phyloP scores from a whole-genome alignment of 805 yeast genomes.

The Cyberlindnera maclurae region DNA sequence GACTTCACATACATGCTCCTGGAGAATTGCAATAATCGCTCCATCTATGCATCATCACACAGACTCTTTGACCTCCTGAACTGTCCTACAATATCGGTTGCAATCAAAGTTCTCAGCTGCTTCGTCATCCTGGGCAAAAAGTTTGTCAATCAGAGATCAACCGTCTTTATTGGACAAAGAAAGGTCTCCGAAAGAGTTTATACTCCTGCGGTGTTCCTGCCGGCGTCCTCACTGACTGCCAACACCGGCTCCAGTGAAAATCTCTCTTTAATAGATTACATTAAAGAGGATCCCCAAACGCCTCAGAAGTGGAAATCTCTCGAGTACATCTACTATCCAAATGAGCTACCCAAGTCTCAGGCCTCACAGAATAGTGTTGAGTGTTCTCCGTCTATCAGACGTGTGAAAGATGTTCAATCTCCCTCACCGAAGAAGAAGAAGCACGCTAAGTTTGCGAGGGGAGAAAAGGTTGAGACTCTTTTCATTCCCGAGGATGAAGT shows the following conservation, averaged over 20 bases:
- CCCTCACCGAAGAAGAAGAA: constrained; percentile 20
- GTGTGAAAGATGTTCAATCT: constrained; percentile 8
- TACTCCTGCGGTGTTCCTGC: constrained; percentile 47
- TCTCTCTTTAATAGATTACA: constrained; percentile 40
- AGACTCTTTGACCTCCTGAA: constrained; percentile 51
- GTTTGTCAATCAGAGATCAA: constrained; percentile 36
- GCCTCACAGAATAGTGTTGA: constrained; percentile 3
- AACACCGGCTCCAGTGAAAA: constrained; percentile 30
- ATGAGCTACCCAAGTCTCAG: constrained; percentile 1
- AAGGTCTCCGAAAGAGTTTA: constrained; percentile 23
- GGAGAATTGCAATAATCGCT: constrained; percentile 61
- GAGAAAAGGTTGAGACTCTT: constrained; percentile 43
- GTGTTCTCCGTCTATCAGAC: constrained; percentile 14
- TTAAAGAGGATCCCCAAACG: constrained; percentile 33
- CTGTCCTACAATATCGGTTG: constrained; percentile 52
- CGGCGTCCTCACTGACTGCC: constrained; percentile 35
- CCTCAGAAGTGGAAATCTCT: constrained; percentile 54
- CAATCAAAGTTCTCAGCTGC: constrained; percentile 53
- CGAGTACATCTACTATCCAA: constrained; percentile 44
- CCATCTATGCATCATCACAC: constrained; percentile 60
- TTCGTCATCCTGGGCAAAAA: constrained; percentile 55
- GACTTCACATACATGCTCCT: constrained; percentile 56
- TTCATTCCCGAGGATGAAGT: constrained; percentile 49
- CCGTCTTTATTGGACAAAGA: constrained; percentile 16
- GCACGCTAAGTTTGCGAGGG: constrained; percentile 10